Evolutionary conservation across 306 rosid species (phyloP), one percentile per base, ranked within the genome.

Genomic region (Lathyrus sativus): DNA sequence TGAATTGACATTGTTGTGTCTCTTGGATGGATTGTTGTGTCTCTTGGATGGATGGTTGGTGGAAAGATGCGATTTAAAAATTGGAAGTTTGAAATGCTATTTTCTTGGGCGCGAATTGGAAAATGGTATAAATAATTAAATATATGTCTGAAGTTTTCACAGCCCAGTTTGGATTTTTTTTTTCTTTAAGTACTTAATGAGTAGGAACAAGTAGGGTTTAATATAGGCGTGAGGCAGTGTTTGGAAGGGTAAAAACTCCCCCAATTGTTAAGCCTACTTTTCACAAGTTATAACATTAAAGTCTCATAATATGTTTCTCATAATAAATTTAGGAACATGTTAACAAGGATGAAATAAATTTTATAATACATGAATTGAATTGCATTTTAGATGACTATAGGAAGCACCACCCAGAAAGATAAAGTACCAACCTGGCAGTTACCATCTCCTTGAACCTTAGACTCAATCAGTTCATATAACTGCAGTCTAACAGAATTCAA

Each of bases 391-490:
- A 72, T n/a, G 5, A 24, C 11, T 35, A 35, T 33, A 35, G 39
- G 39, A 35, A 35, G 39, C 39, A 35, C 39, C 41, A 12, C 58
- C 9, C 33, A 42, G 1, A 65, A 70, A n/a, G 67, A 62, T 69
- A 66, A 73, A 77, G 38, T 55, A 65, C 86, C 57, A 62, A 93
- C 98, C 98, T 90, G 98, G 74, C 98, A 93, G 78, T 90, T 93
- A 73, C 98, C 98, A 79, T 93, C 98, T 79, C 98, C 98, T 65
- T 76, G 78, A 73, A 93, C 85, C 86, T 84, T 93, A 28, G 74
- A 76, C 75, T 93, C 98, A 75, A 93, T 79, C 87, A 93, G 76
- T 13, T 90, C 95, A 81, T 93, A 93, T 79, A 93, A 81, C 85
- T 77, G 81, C 88, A 90, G 66, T 81, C 98, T 93, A 76, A 67